Conservation (phyloP, 331 rosid species). For the Malus hybrid region DNA sequence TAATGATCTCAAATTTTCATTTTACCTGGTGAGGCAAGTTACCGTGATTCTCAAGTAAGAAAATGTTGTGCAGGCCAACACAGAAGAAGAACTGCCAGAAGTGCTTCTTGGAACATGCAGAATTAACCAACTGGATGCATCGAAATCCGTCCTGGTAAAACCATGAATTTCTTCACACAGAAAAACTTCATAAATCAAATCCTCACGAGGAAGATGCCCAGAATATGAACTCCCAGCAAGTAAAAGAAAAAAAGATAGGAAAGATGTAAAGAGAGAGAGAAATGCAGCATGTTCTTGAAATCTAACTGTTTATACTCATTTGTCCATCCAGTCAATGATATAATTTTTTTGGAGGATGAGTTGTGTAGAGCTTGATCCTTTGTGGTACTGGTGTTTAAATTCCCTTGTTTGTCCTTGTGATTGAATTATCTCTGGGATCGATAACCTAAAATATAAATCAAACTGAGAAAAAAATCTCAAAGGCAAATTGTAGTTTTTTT, state of each 20-base stretch:
- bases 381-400: neutral
- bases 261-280: neutral
- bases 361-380: neutral
- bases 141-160: slow-evolving; percentile 41
- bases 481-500: neutral
- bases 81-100: slow-evolving; percentile 81
- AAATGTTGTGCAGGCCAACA: slow-evolving; percentile 46
- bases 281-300: neutral
- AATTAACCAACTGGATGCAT: slow-evolving; percentile 63
- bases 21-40: too few species aligned
- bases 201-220: neutral
- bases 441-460: neutral
- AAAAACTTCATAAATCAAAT: neutral
- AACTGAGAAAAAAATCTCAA: neutral
- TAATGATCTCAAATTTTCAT: too few species aligned
- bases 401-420: neutral
- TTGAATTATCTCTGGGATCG: neutral
- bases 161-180: slow-evolving; percentile 18
- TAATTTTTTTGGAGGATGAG: neutral
- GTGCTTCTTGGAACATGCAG: slow-evolving; percentile 75
- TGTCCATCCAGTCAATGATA: neutral
- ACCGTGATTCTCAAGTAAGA: too few species aligned
- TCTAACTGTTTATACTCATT: slow-evolving; percentile 3
- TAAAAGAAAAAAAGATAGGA: neutral
- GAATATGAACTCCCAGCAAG: neutral